These are phyloP conservation scores for Lumnitzera racemosa DNA, from an alignment of 345 rosid species.

Conservation along the genomic window DNA sequence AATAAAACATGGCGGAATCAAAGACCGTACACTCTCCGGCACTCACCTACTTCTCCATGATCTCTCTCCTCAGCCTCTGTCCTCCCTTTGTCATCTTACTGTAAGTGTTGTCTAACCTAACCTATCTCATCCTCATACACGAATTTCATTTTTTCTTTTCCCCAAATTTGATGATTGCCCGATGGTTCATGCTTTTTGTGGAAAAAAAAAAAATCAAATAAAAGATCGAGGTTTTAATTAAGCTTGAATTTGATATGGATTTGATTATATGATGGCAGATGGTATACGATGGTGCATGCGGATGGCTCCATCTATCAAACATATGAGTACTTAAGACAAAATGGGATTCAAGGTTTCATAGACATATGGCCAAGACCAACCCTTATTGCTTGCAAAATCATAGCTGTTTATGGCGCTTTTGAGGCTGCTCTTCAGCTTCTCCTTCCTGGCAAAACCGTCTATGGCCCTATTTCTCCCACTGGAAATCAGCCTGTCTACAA, in stretches of 20 bases:
- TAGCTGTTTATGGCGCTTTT: slow-evolving; percentile 69
- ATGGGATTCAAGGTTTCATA: slow-evolving; percentile 65
- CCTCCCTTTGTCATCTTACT: slow-evolving; percentile 92
- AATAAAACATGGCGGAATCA: slow-evolving; percentile 24
- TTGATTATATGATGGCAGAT: slow-evolving; percentile 40
- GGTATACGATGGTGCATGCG: slow-evolving; percentile 94
- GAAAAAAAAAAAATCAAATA: too few relatives aligned
- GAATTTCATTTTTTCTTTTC: background rate
- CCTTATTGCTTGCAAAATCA: slow-evolving; percentile 60
- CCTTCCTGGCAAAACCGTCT: slow-evolving; percentile 82
- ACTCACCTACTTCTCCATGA: slow-evolving; percentile 74
- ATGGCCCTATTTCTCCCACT: slow-evolving; percentile 83
- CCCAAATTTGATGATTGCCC: background rate
- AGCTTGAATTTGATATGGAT: slow-evolving; percentile 1
- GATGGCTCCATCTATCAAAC: slow-evolving; percentile 71
- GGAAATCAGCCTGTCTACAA: slow-evolving; percentile 89
- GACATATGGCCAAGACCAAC: slow-evolving; percentile 84
- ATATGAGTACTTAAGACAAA: slow-evolving; percentile 39
- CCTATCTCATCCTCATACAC: background rate
- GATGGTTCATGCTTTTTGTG: too few relatives aligned
- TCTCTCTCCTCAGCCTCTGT: slow-evolving; percentile 71
- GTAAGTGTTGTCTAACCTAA: slow-evolving; percentile 29
- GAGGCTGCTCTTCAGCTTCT: slow-evolving; percentile 92
- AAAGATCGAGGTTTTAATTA: background rate
- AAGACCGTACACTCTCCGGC: slow-evolving; percentile 76